Evolutionary conservation across 257 asterid species (phyloP), one percentile per base, ranked within the genome.

Genomic region (Prunella vulgaris): DNA sequence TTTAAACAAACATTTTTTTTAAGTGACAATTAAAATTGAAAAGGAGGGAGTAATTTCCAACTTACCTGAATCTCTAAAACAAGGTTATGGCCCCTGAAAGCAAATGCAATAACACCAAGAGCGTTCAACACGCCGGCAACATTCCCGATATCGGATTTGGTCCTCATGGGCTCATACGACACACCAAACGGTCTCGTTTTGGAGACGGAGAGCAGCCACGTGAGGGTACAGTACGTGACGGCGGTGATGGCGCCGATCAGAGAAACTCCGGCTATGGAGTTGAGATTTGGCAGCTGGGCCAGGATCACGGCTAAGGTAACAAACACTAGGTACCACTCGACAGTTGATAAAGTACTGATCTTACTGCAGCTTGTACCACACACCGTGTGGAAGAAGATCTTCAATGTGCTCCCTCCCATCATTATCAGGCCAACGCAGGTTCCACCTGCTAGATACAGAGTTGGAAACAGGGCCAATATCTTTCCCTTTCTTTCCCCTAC

Each of bases 31-130:
- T 0, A 35, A 35, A 37, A 37, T 0, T 0, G 10, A 10, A 37
- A 37, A 4, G 4, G 3, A 12, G 5, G 4, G 3, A 13, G n/a
- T 40, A 7, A 7, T 7, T 2, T 15, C 10, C 1, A 10, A 14
- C 2, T 7, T 54, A 86, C 97, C 97, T 92, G 98, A 21, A 92
- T 89, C 67, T 92, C 98, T 1, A 92, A 64, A 32, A 85, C 88
- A 74, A 92, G 90, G 69, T 92, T 92, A 79, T 92, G 98, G 32
- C 98, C 98, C 67, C 96, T 81, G 65, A 92, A 92, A 42, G 97
- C 90, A 74, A 89, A 90, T 27, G 95, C 97, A 61, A 92, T 71
- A 20, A 92, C 81, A 48, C 97, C 97, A 64, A 92, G 85, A 65
- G 97, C 95, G 15, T 89, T 92, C 57, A 92, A 70, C 60, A 85